Base-by-base conservation (phyloP, 345 rosid genomes). In the Lepidium africanum region DNA sequence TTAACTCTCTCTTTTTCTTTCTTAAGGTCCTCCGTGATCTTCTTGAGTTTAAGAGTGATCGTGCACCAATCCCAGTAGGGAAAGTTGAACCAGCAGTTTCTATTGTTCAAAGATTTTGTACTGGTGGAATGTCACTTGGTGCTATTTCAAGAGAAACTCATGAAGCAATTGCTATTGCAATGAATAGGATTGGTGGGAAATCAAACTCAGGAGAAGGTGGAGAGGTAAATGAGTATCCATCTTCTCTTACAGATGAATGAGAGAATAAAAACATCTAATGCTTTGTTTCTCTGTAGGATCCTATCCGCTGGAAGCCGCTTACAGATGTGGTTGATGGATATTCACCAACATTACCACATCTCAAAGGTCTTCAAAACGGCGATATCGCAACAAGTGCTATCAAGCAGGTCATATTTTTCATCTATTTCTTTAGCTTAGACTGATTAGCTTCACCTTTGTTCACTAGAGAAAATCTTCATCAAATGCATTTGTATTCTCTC, bases 201-300 rank as follows among this genome's bases (percentile, higher is more conserved):
- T 94, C 97, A 50, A 94, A 94, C 82, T 91, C 99, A 1, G 97
- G 97, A 61, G 99, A 94, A 87, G 99, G 99, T 66, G 99, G 99
- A 48, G 99, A 93, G 97, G 99, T 90, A 88, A 46, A 56, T 6
- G 6, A 30, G 10, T 40, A 48, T 67, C 59, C 27, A 33, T 71
- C 69, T 49, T 46, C 13, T 33, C 19, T 61, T n/a, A 35, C 41
- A 50, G 13, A 60, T 16, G 12, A 30, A 51, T 45, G 60, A 43
- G 19, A 43, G 19, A 15, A 33, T 14, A 33, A 10, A 39, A 54
- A 53, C 67, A 36, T 51, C 13, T 74, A 42, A 74, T 46, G 10
- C 19, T 14, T 16, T 14, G 38, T 62, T 41, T 21, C 45, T 60
- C 27, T 58, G 51, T 49, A 94, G 97, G 99, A 94, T 81, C 99